phyloP scores from a whole-genome alignment of 2,329 filamentous ascomycete genomes.

The Alternaria sp. region DNA sequence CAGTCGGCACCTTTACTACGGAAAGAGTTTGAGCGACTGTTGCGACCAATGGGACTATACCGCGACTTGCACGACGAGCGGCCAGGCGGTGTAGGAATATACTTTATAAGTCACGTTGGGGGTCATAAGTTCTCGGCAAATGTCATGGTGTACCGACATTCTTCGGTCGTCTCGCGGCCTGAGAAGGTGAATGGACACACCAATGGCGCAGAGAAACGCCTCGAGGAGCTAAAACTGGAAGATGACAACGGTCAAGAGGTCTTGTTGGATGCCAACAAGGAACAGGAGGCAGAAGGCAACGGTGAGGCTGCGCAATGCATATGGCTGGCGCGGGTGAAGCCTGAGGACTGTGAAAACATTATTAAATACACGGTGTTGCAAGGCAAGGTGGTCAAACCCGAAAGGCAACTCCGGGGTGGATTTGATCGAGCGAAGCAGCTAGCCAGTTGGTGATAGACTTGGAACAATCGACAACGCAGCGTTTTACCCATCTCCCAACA shows the following conservation, averaged over 20 bases:
- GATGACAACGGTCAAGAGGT: constrained; percentile 50
- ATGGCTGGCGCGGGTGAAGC: constrained; percentile 85
- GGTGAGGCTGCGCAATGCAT: constrained; percentile 81
- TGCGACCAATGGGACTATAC: constrained; percentile 83
- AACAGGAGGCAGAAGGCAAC: constrained; percentile 49
- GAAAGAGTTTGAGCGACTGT: constrained; percentile 87
- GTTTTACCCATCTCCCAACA: no score
- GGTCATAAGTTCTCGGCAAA: constrained; percentile 98
- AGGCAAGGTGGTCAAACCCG: constrained; percentile 93
- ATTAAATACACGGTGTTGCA: constrained; percentile 88
- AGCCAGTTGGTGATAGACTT: constrained; percentile 77
- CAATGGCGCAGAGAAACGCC: constrained; percentile 45
- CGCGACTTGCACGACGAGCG: constrained; percentile 88
- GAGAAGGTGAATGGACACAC: constrained; percentile 30
- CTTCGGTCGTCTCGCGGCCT: constrained; percentile 31
- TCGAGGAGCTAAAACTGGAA: constrained; percentile 51
- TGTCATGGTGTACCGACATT: constrained; percentile 84
- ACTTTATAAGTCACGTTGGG: constrained; percentile 95
- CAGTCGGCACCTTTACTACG: constrained; percentile 91
- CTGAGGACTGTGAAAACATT: constrained; percentile 93
- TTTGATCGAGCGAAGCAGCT: constrained; percentile 85
- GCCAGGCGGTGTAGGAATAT: constrained; percentile 91
- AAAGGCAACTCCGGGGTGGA: constrained; percentile 83
- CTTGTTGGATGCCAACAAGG: constrained; percentile 43
- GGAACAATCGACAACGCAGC: fast-evolving